phyloP scores from a whole-genome alignment of 768 basidiomycete genomes.

The Lactarius evosmus region DNA sequence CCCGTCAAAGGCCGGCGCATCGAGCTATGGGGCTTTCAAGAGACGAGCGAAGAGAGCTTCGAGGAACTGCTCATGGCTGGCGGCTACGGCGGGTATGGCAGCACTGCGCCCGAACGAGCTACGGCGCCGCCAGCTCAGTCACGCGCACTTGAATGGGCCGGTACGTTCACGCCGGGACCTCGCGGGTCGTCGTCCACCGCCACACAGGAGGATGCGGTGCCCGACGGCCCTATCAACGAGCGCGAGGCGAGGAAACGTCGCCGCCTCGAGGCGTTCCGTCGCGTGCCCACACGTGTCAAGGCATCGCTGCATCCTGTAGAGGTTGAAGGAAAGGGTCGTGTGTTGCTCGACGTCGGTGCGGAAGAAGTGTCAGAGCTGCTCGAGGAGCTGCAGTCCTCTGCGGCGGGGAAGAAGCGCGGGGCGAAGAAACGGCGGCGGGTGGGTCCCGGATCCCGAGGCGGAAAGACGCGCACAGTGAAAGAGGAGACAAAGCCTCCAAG shows the following conservation, averaged over 20 bases:
- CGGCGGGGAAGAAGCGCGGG: conserved; percentile 39
- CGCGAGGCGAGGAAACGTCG: conserved; percentile 64
- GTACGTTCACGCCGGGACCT: conserved; percentile 43
- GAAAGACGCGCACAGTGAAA: conserved; percentile 5
- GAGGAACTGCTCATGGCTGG: conserved; percentile 83
- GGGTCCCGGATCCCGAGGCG: conserved; percentile 28
- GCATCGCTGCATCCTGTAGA: conserved; percentile 58
- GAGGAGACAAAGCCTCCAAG: conserved; percentile 7
- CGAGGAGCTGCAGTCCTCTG: conserved; percentile 26
- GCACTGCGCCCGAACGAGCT: conserved; percentile 31
- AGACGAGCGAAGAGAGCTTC: conserved; percentile 63
- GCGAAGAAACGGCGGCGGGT: conserved; percentile 51
- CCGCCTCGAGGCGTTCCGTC: conserved; percentile 65
- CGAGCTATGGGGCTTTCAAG: conserved; percentile 49
- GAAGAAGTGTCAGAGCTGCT: conserved; percentile 39
- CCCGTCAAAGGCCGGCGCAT: conserved; percentile 70
- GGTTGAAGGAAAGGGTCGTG: conserved; percentile 65
- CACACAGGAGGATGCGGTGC: conserved; percentile 32
- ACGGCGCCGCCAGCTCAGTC: conserved; percentile 33
- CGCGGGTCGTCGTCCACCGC: conserved; percentile 34
- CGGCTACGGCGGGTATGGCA: conserved; percentile 69
- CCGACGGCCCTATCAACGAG: conserved; percentile 37
- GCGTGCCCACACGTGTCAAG: conserved; percentile 27
- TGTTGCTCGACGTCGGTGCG: conserved; percentile 56
- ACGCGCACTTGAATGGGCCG: conserved; percentile 56